phyloP scores from a whole-genome alignment of 768 basidiomycete genomes.

The Boletus subparvulus region DNA sequence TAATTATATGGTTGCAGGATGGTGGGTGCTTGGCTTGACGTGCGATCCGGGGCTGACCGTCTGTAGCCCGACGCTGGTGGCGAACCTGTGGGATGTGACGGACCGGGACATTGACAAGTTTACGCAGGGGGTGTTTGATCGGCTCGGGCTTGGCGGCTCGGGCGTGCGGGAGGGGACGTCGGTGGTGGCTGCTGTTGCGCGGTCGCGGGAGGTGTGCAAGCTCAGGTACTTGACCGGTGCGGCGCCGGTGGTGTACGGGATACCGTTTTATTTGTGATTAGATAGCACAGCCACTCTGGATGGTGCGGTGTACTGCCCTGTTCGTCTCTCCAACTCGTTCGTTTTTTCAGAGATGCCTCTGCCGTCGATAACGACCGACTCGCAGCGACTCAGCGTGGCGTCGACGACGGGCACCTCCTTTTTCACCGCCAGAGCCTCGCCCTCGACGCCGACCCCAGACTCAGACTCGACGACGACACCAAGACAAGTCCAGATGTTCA shows the following conservation, averaged over 20 bases:
- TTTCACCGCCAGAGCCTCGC: constrained; percentile 29
- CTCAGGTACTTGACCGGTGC: constrained; percentile 93
- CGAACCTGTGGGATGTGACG: constrained; percentile 98
- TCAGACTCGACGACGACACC: constrained; percentile 34
- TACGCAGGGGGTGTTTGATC: constrained; percentile 78
- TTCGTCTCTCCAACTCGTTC: too few species aligned
- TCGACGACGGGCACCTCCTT: constrained; percentile 28
- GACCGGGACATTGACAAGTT: constrained; percentile 97
- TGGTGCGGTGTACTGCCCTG: too few species aligned
- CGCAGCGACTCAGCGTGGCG: constrained; percentile 25
- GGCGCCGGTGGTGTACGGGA: constrained; percentile 92
- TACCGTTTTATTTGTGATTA: constrained; percentile 78
- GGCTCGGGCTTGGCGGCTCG: constrained; percentile 50
- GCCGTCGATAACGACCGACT: background rate
- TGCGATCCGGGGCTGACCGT: background rate
- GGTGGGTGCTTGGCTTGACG: constrained; percentile 55
- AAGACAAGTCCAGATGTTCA: constrained; percentile 23
- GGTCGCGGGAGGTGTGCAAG: constrained; percentile 80
- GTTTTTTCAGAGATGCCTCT: background rate
- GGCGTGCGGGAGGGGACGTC: constrained; percentile 32
- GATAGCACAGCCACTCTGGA: background rate
- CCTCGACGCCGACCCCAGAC: constrained; percentile 22
- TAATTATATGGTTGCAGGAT: constrained; percentile 96
- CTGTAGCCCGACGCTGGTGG: constrained; percentile 83
- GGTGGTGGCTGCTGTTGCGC: constrained; percentile 76